phyloP scores from a whole-genome alignment of 73 alveolate species.

The Tetrahymena elliotti region DNA sequence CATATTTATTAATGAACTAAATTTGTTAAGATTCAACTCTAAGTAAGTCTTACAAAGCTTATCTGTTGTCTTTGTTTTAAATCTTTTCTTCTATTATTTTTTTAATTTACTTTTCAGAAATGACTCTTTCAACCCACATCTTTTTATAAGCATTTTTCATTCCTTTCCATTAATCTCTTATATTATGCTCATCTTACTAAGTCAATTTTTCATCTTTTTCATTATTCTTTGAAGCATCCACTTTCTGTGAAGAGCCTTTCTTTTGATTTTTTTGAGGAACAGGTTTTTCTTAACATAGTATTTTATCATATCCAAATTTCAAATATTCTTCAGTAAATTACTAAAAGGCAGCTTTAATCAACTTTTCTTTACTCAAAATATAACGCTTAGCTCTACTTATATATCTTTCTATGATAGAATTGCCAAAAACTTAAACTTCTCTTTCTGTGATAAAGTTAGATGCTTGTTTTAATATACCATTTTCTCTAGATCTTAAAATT shows the following conservation, averaged over 20 bases:
- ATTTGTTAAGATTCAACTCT: background rate
- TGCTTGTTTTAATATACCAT: background rate
- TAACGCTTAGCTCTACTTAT: background rate
- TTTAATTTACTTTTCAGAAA: background rate
- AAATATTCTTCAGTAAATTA: background rate
- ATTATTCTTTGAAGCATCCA: background rate
- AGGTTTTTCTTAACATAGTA: background rate
- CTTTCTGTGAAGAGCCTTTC: background rate
- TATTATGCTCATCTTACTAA: background rate
- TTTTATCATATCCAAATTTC: background rate
- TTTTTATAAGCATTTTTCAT: background rate
- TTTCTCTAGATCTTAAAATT: background rate
- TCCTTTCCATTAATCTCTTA: background rate
- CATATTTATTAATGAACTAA: background rate
- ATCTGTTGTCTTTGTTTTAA: background rate
- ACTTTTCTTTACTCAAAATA: background rate
- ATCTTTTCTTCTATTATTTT: background rate
- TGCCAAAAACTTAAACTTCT: background rate
- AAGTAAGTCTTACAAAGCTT: background rate
- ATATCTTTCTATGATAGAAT: background rate
- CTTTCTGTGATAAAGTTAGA: background rate
- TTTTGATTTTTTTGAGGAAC: background rate
- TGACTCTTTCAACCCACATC: background rate
- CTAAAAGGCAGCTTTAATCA: background rate
- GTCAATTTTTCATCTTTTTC: background rate